Evolutionary conservation across 2,329 filamentous ascomycete species (phyloP), one percentile per base, ranked within the genome.

Genomic region (Triangularia verruculosa): DNA sequence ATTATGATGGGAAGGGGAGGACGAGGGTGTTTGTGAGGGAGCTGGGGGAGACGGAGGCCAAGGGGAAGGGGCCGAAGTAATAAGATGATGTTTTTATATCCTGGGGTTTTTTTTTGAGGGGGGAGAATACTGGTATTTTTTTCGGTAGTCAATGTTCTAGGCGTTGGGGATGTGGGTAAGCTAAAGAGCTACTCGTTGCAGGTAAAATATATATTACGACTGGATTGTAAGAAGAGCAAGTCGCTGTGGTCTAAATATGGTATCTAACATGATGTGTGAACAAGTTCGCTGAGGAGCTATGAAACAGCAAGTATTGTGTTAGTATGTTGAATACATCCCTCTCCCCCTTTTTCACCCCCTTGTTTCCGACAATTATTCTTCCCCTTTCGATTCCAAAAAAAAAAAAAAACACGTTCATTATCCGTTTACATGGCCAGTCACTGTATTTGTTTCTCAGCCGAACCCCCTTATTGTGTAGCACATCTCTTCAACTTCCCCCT

Each of bases 21-120:
- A 86, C 94, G 4, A 89, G 89, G 70, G 84, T 99, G 28, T 87
- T 91, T 73, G 85, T 99, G 27, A 83, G 94, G 64, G 92, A 96
- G 78, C 80, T 99, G 59, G 87, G 89, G 5, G 93, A 96, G 72
- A 90, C 86, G 8, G 95, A 99, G 78, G 93, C 93, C 4, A 93
- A 93, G 78, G 89, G 89, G 22, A 97, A 96, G 78, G 87, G 87
- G 4, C 82, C 86, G 52, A 93, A 92, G 78, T 89, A 75, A 75
- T 17, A 9, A 17, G 32, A n/a, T n/a, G n/a, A n/a, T n/a, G n/a
- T n/a, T n/a, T n/a, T n/a, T n/a, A n/a, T n/a, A n/a, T n/a, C n/a
- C n/a, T n/a, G n/a, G n/a, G n/a, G n/a, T n/a, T 13, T 13, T 22
- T 39, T 53, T 58, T 47, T 12, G 4, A 55, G 57, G 30, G 27